Evolutionary conservation across 768 basidiomycete genomes (phyloP), one percentile per base, ranked within the genome.

Genomic region (Tylopilus balloui): DNA sequence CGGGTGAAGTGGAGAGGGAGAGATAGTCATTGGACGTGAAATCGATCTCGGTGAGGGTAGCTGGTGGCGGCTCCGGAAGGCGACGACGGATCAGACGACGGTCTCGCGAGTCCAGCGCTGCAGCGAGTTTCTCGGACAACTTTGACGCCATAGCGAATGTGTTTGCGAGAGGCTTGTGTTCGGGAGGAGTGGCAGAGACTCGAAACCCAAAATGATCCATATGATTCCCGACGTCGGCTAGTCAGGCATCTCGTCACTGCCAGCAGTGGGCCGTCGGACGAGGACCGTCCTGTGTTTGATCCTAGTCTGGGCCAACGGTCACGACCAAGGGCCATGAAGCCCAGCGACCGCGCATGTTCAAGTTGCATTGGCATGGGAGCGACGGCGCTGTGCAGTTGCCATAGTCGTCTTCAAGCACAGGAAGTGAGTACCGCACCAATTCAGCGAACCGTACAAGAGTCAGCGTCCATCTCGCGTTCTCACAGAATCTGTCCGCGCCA

Each of bases 21-120:
- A 96, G 85, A 68, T 94, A 96, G 68, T 96, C 92, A 67, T 95
- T 96, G 3, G 91, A 88, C n/a, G 78, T 86, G 66, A 92, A 91
- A 62, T 92, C 88, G 54, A 47, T 62, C 40, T 59, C 53, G 13
- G 67, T 42, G 17, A 66, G 57, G 6, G 71, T 65, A 6, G 70
- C 64, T 17, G 76, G 67, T 36, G 67, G 65, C 0, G 77, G 76
- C 48, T 80, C 72, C 5, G 88, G 86, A 2, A 92, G 78, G 20
- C 77, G 72, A 34, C 88, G 79, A n/a, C 82, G 75, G 61, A 89
- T 88, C 52, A 71, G 65, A n/a, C 86, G 78, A 27, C 75, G 66
- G 14, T 84, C 79, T 36, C 90, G 79, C 19, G 87, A 85, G 2
- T 67, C 52, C 32, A 91, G 77, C 0, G 87, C 79, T 8, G 75